Conservation (phyloP, 768 basidiomycete genomes). For the Artomyces pyxidatus region DNA sequence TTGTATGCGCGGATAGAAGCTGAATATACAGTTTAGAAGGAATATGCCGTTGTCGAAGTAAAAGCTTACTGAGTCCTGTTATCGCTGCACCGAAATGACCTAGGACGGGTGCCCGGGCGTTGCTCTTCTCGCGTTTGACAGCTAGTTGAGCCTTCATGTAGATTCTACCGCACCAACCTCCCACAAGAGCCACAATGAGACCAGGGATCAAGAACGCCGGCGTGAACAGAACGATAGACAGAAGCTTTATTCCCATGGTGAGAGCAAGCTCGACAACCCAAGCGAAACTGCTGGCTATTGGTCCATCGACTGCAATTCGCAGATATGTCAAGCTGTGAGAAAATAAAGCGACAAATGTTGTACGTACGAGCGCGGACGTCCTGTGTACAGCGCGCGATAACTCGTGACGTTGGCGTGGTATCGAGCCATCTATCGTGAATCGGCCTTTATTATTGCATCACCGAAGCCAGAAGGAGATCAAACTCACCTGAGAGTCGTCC, state of each 20-base stretch:
- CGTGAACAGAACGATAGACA: slow-evolving; percentile 29
- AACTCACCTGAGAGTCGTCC: slow-evolving; percentile 56
- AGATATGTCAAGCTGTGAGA: neutral
- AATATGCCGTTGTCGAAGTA: neutral
- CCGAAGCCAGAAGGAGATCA: no score
- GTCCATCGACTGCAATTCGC: slow-evolving; percentile 31
- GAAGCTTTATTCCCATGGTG: slow-evolving; percentile 28
- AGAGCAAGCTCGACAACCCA: slow-evolving; percentile 25
- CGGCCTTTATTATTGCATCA: no score
- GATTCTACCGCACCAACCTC: slow-evolving; percentile 36
- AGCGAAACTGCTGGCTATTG: slow-evolving; percentile 20
- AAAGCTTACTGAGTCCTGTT: slow-evolving; percentile 34
- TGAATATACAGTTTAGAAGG: slow-evolving; percentile 10
- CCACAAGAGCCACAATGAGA: slow-evolving; percentile 27
- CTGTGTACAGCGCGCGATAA: slow-evolving; percentile 59
- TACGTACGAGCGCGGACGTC: slow-evolving; percentile 39
- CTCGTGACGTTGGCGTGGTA: slow-evolving; percentile 44
- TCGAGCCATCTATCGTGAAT: slow-evolving; percentile 49
- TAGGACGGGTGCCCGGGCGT: slow-evolving; percentile 39
- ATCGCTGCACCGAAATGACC: slow-evolving; percentile 46
- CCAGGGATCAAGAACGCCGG: slow-evolving; percentile 35
- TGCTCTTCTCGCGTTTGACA: slow-evolving; percentile 50
- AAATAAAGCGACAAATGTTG: neutral
- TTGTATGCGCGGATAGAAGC: slow-evolving; percentile 49
- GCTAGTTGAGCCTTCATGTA: slow-evolving; percentile 50